Percentiles rank a stretch among this genome's conserved stretches.
These are phyloP conservation scores for Podospora fimiseda DNA, from an alignment of 495 filamentous ascomycete species.

Conservation along the genomic window DNA sequence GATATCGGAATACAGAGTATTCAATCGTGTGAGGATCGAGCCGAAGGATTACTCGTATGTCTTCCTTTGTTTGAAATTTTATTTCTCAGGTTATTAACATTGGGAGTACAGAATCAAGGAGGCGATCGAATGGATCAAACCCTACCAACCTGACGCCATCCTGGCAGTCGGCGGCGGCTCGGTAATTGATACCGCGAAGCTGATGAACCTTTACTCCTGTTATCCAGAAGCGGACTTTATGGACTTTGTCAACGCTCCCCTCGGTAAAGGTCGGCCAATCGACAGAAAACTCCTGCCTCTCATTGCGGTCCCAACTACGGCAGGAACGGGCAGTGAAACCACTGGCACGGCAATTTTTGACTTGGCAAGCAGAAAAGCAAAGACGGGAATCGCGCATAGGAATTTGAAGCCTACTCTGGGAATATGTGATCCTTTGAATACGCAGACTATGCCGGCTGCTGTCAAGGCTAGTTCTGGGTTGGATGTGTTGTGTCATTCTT, in stretches of 20 bases:
- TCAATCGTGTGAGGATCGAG: slow-evolving; percentile 70
- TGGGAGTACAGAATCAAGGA: slow-evolving; percentile 60
- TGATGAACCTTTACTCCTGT: slow-evolving; percentile 92
- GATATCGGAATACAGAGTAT: slow-evolving; percentile 74
- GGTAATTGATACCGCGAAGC: slow-evolving; percentile 94
- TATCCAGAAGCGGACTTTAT: slow-evolving; percentile 86
- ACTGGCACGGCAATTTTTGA: slow-evolving; percentile 98
- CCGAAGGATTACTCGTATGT: slow-evolving; percentile 86
- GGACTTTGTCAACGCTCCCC: slow-evolving; percentile 94
- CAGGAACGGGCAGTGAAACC: slow-evolving; percentile 91
- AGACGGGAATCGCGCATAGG: slow-evolving; percentile 92
- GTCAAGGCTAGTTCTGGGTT: slow-evolving; percentile 84
- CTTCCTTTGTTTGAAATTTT: neutral
- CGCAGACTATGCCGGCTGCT: slow-evolving; percentile 86
- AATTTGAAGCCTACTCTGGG: slow-evolving; percentile 93
- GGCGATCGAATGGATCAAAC: slow-evolving; percentile 77
- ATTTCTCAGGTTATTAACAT: neutral
- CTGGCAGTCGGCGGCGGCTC: slow-evolving; percentile 84
- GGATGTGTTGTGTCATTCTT: slow-evolving; percentile 87
- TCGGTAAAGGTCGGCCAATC: slow-evolving; percentile 83
- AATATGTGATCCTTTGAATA: slow-evolving; percentile 94
- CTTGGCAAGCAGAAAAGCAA: slow-evolving; percentile 76
- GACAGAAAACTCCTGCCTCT: slow-evolving; percentile 72
- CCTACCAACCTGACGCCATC: slow-evolving; percentile 76
- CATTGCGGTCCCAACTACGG: slow-evolving; percentile 90